Evolutionary conservation across 2,329 filamentous ascomycete species (phyloP), one percentile per base, ranked within the genome.

Genomic region (Delphinella strobiligena): DNA sequence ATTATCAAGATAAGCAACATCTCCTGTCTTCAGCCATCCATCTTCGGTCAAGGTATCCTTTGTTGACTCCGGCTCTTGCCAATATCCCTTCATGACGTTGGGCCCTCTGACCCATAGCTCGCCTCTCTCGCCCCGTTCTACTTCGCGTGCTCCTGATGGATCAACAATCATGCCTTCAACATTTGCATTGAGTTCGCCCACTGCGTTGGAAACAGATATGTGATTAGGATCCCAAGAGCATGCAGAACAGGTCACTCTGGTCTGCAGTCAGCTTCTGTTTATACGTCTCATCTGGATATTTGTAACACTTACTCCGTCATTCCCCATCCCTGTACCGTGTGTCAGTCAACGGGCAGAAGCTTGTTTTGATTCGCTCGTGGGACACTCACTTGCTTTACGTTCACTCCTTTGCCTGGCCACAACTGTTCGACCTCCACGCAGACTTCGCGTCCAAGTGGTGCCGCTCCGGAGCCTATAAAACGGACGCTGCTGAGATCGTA

Each of bases 61-160:
- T 1, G 83, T 88, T 2, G 81, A 82, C 32, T 74, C 66, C 0
- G 74, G 70, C 44, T 80, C 84, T 32, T 69, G 66, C 79, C 82
- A 89, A 59, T 93, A 93, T 4, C 81, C 78, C 44, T 74, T 75
- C 72, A 86, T 80, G 33, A 89, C 62, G 24, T 75, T 83, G 2
- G 82, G 84, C 0, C 74, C 81, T 1, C 73, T 68, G 4, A 89
- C 24, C 75, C 79, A 86, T 15, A 91, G 63, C 60, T 89, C 82
- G 19, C 84, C 84, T 3, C 69, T 64, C 51, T 75, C 30, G 0
- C 66, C 70, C n/a, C 53, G 47, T 3, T 45, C 49, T 1, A 74
- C 66, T 46, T 74, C 71, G 0, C 59, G 56, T 19, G 51, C 54
- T 4, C 71, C 74, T 31, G 73, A 69, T 2, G 74, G 71, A 40